A percentile compares a stretch with the other conserved stretches of the same genome.
Conservation (phyloP, 2,329 filamentous ascomycete species). For the Aphanocladium album region DNA sequence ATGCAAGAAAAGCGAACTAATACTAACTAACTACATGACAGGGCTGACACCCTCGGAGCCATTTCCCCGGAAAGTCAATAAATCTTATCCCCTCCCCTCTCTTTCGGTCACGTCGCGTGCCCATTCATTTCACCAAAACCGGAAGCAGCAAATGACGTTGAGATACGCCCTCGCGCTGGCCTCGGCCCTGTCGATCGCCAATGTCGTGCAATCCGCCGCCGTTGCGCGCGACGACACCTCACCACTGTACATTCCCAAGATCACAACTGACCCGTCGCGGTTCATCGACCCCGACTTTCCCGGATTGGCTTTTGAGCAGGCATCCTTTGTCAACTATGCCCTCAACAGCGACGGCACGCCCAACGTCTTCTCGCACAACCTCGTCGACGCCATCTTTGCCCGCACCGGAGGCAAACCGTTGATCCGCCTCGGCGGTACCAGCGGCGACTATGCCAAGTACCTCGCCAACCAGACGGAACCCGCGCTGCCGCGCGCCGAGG, state of each 20-base stretch:
- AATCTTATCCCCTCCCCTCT: background rate
- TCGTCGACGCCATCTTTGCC: slow-evolving; percentile 28
- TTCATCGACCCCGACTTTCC: slow-evolving; percentile 8
- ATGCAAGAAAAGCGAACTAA: background rate
- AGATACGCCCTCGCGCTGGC: background rate
- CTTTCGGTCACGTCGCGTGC: background rate
- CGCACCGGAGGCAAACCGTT: slow-evolving; percentile 30
- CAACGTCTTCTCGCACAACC: slow-evolving; percentile 30
- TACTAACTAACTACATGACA: background rate
- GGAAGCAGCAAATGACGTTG: background rate
- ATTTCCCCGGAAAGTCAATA: background rate
- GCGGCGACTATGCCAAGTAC: slow-evolving; percentile 31
- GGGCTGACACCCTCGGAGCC: background rate
- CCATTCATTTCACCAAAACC: background rate
- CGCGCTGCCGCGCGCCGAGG: slow-evolving; percentile 28
- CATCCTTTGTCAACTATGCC: slow-evolving; percentile 8
- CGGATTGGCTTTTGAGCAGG: slow-evolving; percentile 3
- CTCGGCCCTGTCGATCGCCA: background rate
- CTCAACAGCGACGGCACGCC: slow-evolving; percentile 23
- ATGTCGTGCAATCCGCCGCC: background rate
- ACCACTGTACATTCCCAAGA: background rate
- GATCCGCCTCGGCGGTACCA: slow-evolving; percentile 32
- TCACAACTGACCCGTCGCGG: background rate
- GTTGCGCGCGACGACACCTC: slow-evolving; percentile 3
- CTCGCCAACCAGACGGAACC: slow-evolving; percentile 26